A percentile compares a stretch with the other conserved stretches of the same genome.
phyloP scores from a whole-genome alignment of 352 stramenopile species.

The Phytophthora ramorum region DNA sequence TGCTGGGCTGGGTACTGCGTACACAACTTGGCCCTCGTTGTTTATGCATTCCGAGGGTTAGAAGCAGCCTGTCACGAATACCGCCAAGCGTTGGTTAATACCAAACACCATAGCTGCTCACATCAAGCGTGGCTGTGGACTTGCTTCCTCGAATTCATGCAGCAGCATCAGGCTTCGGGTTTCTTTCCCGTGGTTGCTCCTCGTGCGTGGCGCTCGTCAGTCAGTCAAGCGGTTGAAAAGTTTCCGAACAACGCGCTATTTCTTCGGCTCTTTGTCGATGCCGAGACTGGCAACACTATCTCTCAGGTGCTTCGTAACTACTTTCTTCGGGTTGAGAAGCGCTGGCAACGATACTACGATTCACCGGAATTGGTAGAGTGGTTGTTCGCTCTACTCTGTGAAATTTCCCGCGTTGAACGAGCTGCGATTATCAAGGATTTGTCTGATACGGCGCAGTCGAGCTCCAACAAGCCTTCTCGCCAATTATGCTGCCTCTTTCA shows the following conservation, averaged over 20 bases:
- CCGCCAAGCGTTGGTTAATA: constrained; percentile 23
- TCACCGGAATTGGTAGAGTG: constrained; percentile 73
- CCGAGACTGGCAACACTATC: constrained; percentile 72
- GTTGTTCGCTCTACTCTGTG: constrained; percentile 77
- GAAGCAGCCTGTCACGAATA: constrained; percentile 59
- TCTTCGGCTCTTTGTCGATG: constrained; percentile 77
- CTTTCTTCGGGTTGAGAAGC: constrained; percentile 54
- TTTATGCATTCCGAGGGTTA: constrained; percentile 64
- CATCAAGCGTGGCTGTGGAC: constrained; percentile 43
- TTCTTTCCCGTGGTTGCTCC: constrained; percentile 52
- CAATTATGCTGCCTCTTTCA: constrained; percentile 73
- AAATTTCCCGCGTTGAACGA: constrained; percentile 68
- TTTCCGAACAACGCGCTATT: constrained; percentile 61
- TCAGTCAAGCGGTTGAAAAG: constrained; percentile 44
- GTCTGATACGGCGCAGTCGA: constrained; percentile 2
- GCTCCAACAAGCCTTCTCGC: background rate
- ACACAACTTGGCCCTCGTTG: constrained; percentile 66
- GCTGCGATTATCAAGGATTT: constrained; percentile 20
- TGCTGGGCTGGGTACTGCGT: constrained; percentile 57
- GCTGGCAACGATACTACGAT: constrained; percentile 62
- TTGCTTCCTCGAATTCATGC: constrained; percentile 65
- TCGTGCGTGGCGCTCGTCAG: constrained; percentile 54
- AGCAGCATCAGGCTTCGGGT: constrained; percentile 51
- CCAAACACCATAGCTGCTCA: constrained; percentile 25
- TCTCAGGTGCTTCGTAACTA: constrained; percentile 75